Conservation (phyloP, 495 filamentous ascomycete species). For the Corynascus novoguineensis region DNA sequence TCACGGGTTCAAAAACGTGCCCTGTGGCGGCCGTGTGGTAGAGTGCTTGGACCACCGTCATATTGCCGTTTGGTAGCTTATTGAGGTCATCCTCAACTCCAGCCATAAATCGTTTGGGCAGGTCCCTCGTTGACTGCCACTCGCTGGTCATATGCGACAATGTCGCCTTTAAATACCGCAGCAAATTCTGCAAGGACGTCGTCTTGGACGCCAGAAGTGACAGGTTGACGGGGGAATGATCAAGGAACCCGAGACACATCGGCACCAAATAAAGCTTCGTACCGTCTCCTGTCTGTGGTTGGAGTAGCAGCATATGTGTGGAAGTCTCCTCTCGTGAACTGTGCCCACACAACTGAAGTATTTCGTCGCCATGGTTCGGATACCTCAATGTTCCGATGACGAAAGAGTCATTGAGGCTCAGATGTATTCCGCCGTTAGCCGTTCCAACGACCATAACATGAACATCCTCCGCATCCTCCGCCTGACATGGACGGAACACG, state of each 20-base stretch:
- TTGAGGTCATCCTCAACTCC: conserved; percentile 64
- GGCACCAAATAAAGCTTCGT: conserved; percentile 59
- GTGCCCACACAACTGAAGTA: conserved; percentile 50
- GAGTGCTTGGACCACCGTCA: conserved; percentile 63
- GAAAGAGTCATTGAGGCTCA: conserved; percentile 88
- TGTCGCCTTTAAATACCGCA: conserved; percentile 74
- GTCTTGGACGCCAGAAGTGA: conserved; percentile 80
- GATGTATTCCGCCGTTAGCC: conserved; percentile 69
- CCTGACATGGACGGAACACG: conserved; percentile 57
- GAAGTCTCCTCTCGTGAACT: conserved; percentile 67
- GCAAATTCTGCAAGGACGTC: conserved; percentile 76
- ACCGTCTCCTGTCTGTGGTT: conserved; percentile 24
- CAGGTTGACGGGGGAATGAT: conserved; percentile 70
- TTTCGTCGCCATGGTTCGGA: conserved; percentile 1
- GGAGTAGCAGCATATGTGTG: conserved; percentile 68
- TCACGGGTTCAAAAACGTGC: conserved; percentile 65
- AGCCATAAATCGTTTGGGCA: conserved; percentile 68
- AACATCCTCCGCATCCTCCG: conserved; percentile 62
- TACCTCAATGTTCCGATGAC: conserved; percentile 65
- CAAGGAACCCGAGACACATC: conserved; percentile 76
- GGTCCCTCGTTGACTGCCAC: conserved; percentile 75
- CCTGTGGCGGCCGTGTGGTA: conserved; percentile 86
- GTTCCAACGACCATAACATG: conserved; percentile 78
- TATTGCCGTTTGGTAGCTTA: conserved; percentile 31
- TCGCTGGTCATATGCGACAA: conserved; percentile 68